A percentile compares a stretch with the other conserved stretches of the same genome.
Conservation (phyloP, 345 rosid species). For the Salix dunnii region DNA sequence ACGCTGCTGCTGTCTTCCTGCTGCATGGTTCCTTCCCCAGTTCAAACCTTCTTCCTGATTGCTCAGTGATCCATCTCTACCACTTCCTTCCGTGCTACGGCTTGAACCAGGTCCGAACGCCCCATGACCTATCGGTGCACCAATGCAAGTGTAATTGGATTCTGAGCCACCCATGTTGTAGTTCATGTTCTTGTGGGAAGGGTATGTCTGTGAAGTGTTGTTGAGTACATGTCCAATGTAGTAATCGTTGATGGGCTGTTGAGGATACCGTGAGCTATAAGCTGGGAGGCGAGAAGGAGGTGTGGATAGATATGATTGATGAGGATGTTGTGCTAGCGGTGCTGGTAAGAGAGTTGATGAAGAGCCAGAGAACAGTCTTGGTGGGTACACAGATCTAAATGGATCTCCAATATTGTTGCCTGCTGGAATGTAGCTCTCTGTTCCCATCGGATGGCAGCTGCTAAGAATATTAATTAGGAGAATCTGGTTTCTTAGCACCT, state of each 20-base stretch:
- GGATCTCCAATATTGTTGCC: conserved; percentile 46
- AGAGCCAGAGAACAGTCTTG: conserved; percentile 51
- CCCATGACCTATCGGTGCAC: conserved; percentile 60
- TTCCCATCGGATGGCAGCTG: conserved; percentile 50
- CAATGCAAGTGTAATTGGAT: conserved; percentile 67
- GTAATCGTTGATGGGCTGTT: conserved; percentile 44
- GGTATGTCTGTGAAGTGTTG: conserved; percentile 30
- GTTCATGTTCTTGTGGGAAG: conserved; percentile 27
- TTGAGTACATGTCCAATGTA: conserved; percentile 60
- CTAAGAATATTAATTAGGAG: not conserved
- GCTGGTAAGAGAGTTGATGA: conserved; percentile 31
- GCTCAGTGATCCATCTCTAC: conserved; percentile 45
- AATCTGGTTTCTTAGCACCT: not conserved
- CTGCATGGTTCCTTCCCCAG: conserved; percentile 40
- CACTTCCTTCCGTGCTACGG: conserved; percentile 28
- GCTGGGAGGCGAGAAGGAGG: conserved; percentile 42
- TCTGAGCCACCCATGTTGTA: conserved; percentile 41
- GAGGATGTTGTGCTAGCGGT: conserved; percentile 25
- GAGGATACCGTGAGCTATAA: conserved; percentile 35
- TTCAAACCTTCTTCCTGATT: conserved; percentile 44
- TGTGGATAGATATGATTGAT: conserved; percentile 45
- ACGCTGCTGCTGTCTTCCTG: conserved; percentile 27
- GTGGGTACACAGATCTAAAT: conserved; percentile 52
- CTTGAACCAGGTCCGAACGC: conserved; percentile 26
- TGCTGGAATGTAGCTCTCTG: conserved; percentile 44